Percentiles rank a stretch among this genome's conserved stretches.
These are phyloP conservation scores for Mayamaea pseudoterrestris DNA, from an alignment of 108 stramenopile species.

Conservation along the genomic window DNA sequence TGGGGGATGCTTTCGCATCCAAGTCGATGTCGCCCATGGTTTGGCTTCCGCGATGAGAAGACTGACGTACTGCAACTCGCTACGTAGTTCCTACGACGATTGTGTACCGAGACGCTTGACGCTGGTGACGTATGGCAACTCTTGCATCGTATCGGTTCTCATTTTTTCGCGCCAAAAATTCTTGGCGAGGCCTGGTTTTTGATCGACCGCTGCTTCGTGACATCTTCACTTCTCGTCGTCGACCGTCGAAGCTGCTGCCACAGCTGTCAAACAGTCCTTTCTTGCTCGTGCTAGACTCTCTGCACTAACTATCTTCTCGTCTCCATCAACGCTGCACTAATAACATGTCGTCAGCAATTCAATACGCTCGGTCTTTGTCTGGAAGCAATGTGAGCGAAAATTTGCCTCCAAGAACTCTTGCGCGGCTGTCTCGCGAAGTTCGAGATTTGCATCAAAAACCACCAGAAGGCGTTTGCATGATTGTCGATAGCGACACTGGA, in stretches of 20 bases:
- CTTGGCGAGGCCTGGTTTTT: too few species aligned
- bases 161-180: too few species aligned
- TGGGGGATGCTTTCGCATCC: too few species aligned
- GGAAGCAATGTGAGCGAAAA: slow-evolving; percentile 46
- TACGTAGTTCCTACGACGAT: too few species aligned
- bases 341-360: slow-evolving; percentile 19
- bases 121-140: too few species aligned
- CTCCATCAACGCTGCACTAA: slow-evolving; percentile 7
- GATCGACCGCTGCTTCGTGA: too few species aligned
- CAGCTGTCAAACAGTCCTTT: neutral
- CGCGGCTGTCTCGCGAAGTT: slow-evolving; percentile 79
- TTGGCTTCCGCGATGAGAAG: too few species aligned
- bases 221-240: too few species aligned
- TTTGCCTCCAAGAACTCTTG: slow-evolving; percentile 78
- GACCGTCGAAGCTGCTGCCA: neutral
- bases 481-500: slow-evolving; percentile 68
- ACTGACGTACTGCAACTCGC: too few species aligned
- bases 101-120: too few species aligned
- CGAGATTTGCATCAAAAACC: slow-evolving; percentile 70
- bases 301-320: slow-evolving; percentile 15
- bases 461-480: slow-evolving; percentile 72
- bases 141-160: too few species aligned
- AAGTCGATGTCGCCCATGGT: too few species aligned
- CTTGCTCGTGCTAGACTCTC: neutral
- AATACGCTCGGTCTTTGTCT: slow-evolving; percentile 21